Evolutionary conservation across 176 grass and related monocot species (phyloP).

Genomic region (Aegilops speltoides): DNA sequence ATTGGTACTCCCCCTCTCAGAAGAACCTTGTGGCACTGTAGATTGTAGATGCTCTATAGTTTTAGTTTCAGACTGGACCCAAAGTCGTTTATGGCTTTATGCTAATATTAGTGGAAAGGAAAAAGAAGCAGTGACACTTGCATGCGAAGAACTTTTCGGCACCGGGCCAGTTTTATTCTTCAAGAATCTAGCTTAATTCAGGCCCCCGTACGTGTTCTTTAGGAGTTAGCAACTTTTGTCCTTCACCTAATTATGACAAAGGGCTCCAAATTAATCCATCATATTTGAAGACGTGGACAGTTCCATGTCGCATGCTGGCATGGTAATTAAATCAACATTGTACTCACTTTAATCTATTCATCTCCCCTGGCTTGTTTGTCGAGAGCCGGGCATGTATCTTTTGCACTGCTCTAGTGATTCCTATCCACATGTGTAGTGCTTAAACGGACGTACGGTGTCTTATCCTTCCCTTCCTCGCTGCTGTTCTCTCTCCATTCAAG

Average conservation of each 20-base stretch:
- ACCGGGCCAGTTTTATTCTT: background rate
- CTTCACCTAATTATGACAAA: background rate
- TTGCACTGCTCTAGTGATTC: background rate
- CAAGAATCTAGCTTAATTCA: background rate
- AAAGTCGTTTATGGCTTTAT: conserved; percentile 1
- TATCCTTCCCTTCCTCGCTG: background rate
- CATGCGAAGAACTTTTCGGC: background rate
- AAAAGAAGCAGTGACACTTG: background rate
- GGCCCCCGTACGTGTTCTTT: background rate
- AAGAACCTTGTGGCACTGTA: background rate
- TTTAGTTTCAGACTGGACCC: background rate
- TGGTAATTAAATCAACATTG: background rate
- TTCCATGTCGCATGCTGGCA: background rate
- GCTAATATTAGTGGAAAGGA: background rate
- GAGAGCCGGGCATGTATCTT: background rate
- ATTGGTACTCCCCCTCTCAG: no score
- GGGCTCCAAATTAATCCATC: background rate
- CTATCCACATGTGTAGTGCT: conserved; percentile 22
- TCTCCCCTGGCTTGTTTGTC: background rate
- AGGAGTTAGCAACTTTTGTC: background rate
- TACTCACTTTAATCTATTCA: background rate
- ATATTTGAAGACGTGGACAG: background rate
- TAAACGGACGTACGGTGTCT: background rate
- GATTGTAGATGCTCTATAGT: background rate
- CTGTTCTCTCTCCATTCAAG: conserved; percentile 13